Base-by-base conservation (phyloP, 108 stramenopile genomes). In the Conticribra guillardii region DNA sequence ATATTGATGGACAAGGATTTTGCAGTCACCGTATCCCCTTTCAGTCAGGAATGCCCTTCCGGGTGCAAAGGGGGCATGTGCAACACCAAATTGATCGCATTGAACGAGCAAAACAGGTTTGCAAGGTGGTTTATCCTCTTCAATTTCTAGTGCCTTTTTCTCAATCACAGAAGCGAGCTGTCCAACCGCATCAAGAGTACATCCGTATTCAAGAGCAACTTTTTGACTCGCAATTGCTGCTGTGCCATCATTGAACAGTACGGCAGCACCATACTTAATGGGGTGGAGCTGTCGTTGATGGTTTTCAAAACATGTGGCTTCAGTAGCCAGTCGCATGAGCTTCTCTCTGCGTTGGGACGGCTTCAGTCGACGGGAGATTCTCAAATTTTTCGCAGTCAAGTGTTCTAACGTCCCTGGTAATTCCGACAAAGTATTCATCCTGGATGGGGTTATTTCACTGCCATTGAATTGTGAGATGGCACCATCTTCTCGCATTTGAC, bases 181-280 rank as follows among this genome's bases (percentile, higher is more conserved):
- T 64, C 81, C 78, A 19, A 93, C 89, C 19, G 95, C 89, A 83
- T 96, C 95, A 44, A 89, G 69, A 16, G 89, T 86, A 60, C 89
- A 89, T 18, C 96, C 93, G 74, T 93, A 96, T 60, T 96, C 96
- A 19, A 96, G 48, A 9, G 87, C 91, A 54, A 83, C 80, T 27
- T 67, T 64, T 65, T 89, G 88, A 30, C 59, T 67, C 15, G 88
- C 84, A n/a, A 78, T 73, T 24, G 71, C 69, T 16, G 83, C 79
- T 17, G 71, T 67, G 3, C 74, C 76, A 64, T 92, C 89, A 64
- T 59, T 74, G 63, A 89, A 90, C 0, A 84, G 32, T 11, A 90
- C 90, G 0, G 89, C 93, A 15, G 90, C 89, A 22, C 89, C 92
- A 60, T 90, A 93, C 19, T 79, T 84, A 7, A 94, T 85, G 7